Base-by-base conservation (phyloP, 2,329 filamentous ascomycete genomes). In the Exophiala sp. region DNA sequence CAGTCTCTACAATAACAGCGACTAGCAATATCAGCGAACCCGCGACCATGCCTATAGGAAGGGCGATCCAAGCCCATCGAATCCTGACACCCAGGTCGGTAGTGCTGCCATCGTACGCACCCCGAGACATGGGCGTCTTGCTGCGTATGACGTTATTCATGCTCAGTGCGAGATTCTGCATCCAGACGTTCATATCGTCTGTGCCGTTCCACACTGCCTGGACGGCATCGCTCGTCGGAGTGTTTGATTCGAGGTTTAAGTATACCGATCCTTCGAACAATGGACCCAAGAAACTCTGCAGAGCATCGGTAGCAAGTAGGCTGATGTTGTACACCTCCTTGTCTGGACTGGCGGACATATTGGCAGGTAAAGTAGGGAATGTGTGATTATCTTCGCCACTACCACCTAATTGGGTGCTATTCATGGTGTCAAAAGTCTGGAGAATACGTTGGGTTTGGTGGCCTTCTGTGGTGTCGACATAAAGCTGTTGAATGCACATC, bases 1-100 rank as follows among this genome's bases (percentile, higher is more conserved):
- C 34, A 1, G 55, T 57, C 29, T 50, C n/a, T 3, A 50, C 21
- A 11, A 57, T 55, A 18, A 38, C 42, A 5, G 41, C 39, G 12
- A 38, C 1, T 4, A 38, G 10, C 11, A 38, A 38, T 10, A 38
- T 16, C 11, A 38, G 35, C 14, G 35, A 38, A 12, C 11, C 35
- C 11, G 14, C 11, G 11, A 38, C 35, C 35, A 38, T 38, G 35
- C 35, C 14, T 16, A 16, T 16, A 5, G 35, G 35, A 5, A 38
- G 35, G 11, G 35, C 35, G 10, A 38, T 38, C 35, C 35, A 38
- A 12, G 52, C 3, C 35, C 35, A 38, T 12, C 35, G 35, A 38
- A 38, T 38, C 5, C 14, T 3, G 2, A 38, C 35, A 11, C 35
- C 35, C 14, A 38, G 35, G 1, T 38, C 11, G 5, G 35, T 12